Conservation (phyloP, 2,329 filamentous ascomycete species). For the Pyricularia sp. region DNA sequence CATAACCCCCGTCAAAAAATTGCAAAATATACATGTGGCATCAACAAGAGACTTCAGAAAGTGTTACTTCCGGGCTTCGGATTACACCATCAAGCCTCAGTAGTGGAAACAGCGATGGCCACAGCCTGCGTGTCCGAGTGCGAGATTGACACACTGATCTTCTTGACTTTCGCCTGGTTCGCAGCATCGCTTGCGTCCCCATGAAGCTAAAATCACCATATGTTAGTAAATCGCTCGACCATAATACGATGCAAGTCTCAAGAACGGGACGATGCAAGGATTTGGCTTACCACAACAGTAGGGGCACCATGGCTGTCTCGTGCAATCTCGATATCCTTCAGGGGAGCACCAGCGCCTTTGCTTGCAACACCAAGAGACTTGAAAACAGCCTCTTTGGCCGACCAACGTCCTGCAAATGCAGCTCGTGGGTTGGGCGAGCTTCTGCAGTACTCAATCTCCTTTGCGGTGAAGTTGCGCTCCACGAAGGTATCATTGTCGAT, state of each 20-base stretch:
- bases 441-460: constrained; percentile 80
- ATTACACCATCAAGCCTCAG: neutral
- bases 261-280: neutral
- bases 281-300: constrained; percentile 63
- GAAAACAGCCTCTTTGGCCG: constrained; percentile 97
- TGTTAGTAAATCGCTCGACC: neutral
- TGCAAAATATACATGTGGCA: neutral
- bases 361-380: constrained; percentile 86
- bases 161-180: constrained; percentile 78
- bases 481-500: constrained; percentile 91
- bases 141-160: constrained; percentile 87
- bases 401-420: constrained; percentile 93
- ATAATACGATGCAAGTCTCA: neutral
- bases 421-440: constrained; percentile 60
- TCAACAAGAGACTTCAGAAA: neutral
- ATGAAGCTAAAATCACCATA: constrained; percentile 52
- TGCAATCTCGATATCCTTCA: constrained; percentile 92
- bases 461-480: constrained; percentile 82
- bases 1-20: neutral
- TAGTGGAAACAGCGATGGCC: constrained; percentile 76
- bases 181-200: constrained; percentile 77
- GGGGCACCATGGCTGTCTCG: constrained; percentile 76
- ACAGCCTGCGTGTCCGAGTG: constrained; percentile 93
- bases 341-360: constrained; percentile 76
- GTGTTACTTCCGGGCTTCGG: neutral